Evolutionary conservation across 495 filamentous ascomycete genomes (phyloP).

Genomic region (Sphaerosporella brunnea): DNA sequence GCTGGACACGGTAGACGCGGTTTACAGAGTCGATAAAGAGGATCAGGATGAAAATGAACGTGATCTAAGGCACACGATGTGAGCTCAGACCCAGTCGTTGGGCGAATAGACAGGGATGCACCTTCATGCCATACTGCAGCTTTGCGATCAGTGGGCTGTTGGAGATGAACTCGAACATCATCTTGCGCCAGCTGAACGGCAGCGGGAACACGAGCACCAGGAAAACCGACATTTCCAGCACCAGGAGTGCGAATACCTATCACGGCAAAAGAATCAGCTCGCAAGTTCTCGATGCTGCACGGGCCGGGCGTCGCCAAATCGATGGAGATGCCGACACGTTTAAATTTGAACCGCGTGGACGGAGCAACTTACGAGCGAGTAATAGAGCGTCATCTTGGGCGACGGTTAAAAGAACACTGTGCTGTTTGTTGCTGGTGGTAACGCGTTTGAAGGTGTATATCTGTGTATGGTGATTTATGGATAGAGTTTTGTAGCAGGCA

Average conservation of each 20-base stretch:
- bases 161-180: conserved; percentile 74
- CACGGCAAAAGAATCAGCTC: conserved; percentile 12
- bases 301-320: no score
- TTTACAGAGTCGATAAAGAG: conserved; percentile 98
- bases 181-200: conserved; percentile 69
- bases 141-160: conserved; percentile 71
- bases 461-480: no score
- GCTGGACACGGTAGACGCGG: conserved; percentile 89
- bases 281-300: no score
- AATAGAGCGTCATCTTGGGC: conserved; percentile 84
- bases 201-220: conserved; percentile 80
- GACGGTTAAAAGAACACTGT: no score
- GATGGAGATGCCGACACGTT: conserved; percentile 1
- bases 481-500: no score
- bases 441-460: no score
- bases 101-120: conserved; percentile 22
- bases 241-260: conserved; percentile 86
- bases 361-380: conserved; percentile 61
- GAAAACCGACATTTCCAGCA: conserved; percentile 88
- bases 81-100: conserved; percentile 36
- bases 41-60: conserved; percentile 94
- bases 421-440: no score
- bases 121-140: conserved; percentile 64
- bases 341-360: conserved; percentile 6
- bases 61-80: conserved; percentile 53